A percentile compares a stretch with the other conserved stretches of the same genome.
Evolutionary conservation across 2,329 filamentous ascomycete genomes (phyloP).

Genomic region (Amylocarpus encephaloides): DNA sequence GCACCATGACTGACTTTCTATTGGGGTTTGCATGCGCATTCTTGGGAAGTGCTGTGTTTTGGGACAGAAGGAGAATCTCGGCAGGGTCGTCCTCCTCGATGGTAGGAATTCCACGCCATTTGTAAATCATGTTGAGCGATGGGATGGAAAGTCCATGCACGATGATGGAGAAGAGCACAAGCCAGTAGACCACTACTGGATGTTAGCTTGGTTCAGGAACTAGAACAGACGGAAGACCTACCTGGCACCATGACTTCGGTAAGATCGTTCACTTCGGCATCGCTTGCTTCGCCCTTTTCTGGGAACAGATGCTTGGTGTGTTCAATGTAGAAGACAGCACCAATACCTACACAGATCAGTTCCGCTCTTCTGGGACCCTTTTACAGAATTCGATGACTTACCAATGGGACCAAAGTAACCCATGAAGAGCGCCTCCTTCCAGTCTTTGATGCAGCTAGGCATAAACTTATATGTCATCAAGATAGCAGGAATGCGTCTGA

Average conservation of each 20-base stretch:
- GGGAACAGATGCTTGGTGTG: not conserved
- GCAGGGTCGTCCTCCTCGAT: constrained; percentile 3
- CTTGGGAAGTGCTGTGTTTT: constrained; percentile 1
- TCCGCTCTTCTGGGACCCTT: no score
- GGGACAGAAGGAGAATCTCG: constrained; percentile 5
- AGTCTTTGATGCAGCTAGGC: constrained; percentile 61
- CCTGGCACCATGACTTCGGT: not conserved
- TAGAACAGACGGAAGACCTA: not conserved
- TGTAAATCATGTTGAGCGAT: constrained; percentile 1
- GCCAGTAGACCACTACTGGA: not conserved
- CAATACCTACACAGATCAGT: not conserved
- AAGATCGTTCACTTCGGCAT: not conserved
- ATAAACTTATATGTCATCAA: constrained; percentile 65
- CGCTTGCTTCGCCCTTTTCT: not conserved
- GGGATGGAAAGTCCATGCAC: constrained; percentile 14
- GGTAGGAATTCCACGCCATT: not conserved
- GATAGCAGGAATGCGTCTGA: constrained; percentile 70
- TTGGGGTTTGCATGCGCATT: constrained; percentile 1
- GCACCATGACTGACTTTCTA: constrained; percentile 1
- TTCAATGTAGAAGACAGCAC: not conserved
- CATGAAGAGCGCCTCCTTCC: constrained; percentile 69
- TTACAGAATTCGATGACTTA: no score
- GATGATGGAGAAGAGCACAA: not conserved
- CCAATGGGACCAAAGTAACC: constrained; percentile 89
- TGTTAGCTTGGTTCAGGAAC: not conserved